These are phyloP conservation scores for Ascochyta fabae DNA, from an alignment of 2,329 filamentous ascomycete species.

Conservation along the genomic window DNA sequence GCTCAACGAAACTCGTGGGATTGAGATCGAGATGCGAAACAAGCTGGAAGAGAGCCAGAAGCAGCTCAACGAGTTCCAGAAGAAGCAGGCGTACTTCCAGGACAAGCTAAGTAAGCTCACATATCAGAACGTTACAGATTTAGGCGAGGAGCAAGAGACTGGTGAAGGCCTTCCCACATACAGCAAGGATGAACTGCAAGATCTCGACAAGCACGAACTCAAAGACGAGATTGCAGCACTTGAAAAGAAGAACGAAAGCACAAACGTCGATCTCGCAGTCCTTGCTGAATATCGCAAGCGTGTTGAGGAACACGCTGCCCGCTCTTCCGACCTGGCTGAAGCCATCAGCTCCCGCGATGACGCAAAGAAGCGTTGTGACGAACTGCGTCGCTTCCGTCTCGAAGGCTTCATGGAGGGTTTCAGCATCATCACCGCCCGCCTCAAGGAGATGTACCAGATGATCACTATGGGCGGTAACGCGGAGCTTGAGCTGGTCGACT, in stretches of 20 bases:
- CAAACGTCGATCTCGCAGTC: conserved; percentile 86
- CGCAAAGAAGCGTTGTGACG: conserved; percentile 91
- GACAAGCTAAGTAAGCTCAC: conserved; percentile 86
- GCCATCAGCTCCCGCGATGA: conserved; percentile 80
- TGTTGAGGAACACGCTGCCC: conserved; percentile 79
- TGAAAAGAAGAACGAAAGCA: conserved; percentile 80
- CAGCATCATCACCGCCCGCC: conserved; percentile 85
- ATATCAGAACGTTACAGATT: conserved; percentile 74
- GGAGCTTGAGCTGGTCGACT: conserved; percentile 95
- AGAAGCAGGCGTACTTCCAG: conserved; percentile 82
- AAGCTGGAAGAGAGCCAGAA: conserved; percentile 98
- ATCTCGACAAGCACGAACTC: conserved; percentile 67
- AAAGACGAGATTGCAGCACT: conserved; percentile 70
- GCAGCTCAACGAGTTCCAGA: conserved; percentile 82
- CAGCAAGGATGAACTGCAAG: conserved; percentile 71
- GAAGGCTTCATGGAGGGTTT: conserved; percentile 99
- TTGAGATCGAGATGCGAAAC: conserved; percentile 98
- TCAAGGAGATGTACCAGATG: conserved; percentile 99
- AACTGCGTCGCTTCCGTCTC: conserved; percentile 84
- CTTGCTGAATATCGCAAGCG: conserved; percentile 86
- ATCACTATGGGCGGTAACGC: conserved; percentile 99
- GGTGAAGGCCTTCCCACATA: conserved; percentile 70
- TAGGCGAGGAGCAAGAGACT: conserved; percentile 63
- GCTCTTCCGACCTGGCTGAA: conserved; percentile 81
- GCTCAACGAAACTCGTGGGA: conserved; percentile 58